A percentile compares a stretch with the other conserved stretches of the same genome.
Conservation (phyloP, 352 stramenopile genomes). For the Phytophthora kernoviae region DNA sequence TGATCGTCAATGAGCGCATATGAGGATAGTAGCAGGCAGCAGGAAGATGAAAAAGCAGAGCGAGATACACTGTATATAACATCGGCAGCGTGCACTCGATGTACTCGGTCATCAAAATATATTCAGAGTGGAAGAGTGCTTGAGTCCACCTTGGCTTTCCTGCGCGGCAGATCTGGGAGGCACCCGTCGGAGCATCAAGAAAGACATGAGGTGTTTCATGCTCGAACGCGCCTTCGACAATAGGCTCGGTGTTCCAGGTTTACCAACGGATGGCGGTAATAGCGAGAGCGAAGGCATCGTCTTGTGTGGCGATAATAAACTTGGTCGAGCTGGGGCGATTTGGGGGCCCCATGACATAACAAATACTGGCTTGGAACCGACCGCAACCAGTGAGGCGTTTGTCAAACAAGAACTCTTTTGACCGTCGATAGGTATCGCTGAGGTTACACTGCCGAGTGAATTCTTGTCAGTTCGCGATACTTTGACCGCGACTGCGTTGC, state of each 20-base stretch:
- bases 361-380: too few relatives aligned
- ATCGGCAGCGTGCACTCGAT: conserved; percentile 27
- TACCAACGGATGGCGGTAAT: not conserved
- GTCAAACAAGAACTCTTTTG: not conserved
- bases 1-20: not conserved
- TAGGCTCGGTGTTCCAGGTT: not conserved
- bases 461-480: not conserved
- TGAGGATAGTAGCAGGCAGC: conserved; percentile 29
- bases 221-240: not conserved
- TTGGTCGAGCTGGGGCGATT: not conserved
- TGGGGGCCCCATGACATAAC: not conserved
- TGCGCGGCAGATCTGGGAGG: conserved; percentile 1
- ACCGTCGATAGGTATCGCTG: not conserved
- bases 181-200: not conserved
- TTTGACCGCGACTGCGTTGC: not conserved
- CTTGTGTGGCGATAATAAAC: not conserved
- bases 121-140: conserved; percentile 33
- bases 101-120: conserved; percentile 24
- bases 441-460: not conserved
- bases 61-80: conserved; percentile 19
- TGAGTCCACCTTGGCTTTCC: conserved; percentile 5
- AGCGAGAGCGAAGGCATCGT: not conserved
- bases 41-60: conserved; percentile 14
- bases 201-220: not conserved
- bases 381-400: not conserved